Base-by-base conservation (phyloP, 108 stramenopile species). In the Fistulifera pelliculosa region DNA sequence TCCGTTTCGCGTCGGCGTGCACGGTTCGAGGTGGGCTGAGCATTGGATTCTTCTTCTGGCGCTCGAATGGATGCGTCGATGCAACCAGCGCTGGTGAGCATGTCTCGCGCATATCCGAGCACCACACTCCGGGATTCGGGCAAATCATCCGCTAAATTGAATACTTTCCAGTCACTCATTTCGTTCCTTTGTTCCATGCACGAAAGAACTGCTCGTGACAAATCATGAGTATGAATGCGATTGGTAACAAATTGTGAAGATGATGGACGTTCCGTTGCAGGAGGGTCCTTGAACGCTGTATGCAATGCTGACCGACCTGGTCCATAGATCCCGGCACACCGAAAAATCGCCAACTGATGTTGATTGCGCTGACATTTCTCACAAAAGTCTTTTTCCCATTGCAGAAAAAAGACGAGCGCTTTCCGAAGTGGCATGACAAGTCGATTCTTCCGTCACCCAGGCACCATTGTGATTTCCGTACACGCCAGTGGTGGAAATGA, bases 381-480 rank as follows among this genome's bases (percentile, higher is more conserved):
- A 8, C 31, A 8, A 3, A 3, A 35, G 3, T 6, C 31, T 3
- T 35, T 3, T 35, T 35, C 31, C 31, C 31, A 35, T 35, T 35
- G 31, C 8, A 35, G 8, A 18, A 35, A 17, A 4, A 2, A 11
- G 3, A 21, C 21, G 3, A n/a, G 44, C 21, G 11, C 44, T 35
- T 35, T n/a, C 50, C 6, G 50, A 3, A 2, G 16, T 5, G 24
- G 49, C 59, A 24, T 76, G 63, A 13, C 62, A 39, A 19, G 58
- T 47, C 15, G 87, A 84, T 38, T 71, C 68, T 69, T 89, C 87
- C 11, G 44, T 71, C 0, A 85, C 83, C 75, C 81, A 76, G 11
- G 54, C 49, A 0, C 81, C 80, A 47, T 84, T 53, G 60, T 85
- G 81, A 80, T 90, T 69, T n/a, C 89, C 89, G 45, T 86, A 90